Percentiles rank a stretch among this genome's conserved stretches.
phyloP scores from a whole-genome alignment of 2,329 filamentous ascomycete species.

The Aspergillus sp. region DNA sequence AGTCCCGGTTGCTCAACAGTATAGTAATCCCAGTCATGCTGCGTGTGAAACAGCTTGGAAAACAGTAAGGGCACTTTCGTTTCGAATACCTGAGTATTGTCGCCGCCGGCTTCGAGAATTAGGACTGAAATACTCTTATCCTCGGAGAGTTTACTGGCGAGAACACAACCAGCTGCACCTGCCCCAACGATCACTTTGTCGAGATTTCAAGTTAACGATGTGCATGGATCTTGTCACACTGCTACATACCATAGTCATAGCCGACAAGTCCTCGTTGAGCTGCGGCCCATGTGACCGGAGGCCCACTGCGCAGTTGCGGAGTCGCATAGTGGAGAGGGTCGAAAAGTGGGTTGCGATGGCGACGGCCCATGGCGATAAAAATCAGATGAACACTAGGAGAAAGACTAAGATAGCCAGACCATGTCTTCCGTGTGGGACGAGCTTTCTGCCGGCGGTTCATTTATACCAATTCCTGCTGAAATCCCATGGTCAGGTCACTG shows the following conservation, averaged over 20 bases:
- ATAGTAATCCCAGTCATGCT: slow-evolving; percentile 18
- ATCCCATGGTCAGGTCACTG: background rate
- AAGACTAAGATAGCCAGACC: background rate
- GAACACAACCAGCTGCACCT: slow-evolving; percentile 17
- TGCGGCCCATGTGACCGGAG: background rate
- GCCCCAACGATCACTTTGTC: slow-evolving; percentile 16
- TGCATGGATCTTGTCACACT: background rate
- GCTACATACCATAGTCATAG: background rate
- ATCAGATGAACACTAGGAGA: background rate
- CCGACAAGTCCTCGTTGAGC: background rate
- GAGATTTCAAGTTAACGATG: background rate
- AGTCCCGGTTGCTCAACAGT: slow-evolving; percentile 15
- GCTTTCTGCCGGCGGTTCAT: background rate
- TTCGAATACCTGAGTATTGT: slow-evolving; percentile 13
- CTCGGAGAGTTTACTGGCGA: slow-evolving; percentile 18
- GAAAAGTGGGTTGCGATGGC: background rate
- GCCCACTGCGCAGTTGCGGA: background rate
- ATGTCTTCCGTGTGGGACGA: background rate
- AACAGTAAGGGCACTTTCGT: slow-evolving; percentile 14
- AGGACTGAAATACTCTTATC: slow-evolving; percentile 17
- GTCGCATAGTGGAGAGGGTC: background rate
- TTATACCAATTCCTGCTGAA: background rate
- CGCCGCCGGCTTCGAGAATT: slow-evolving; percentile 16
- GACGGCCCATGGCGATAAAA: background rate
- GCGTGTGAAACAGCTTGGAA: slow-evolving; percentile 11